Evolutionary conservation across 352 stramenopile genomes (phyloP), one percentile per base, ranked within the genome.

Genomic region (Phytopythium chamaehyphon): DNA sequence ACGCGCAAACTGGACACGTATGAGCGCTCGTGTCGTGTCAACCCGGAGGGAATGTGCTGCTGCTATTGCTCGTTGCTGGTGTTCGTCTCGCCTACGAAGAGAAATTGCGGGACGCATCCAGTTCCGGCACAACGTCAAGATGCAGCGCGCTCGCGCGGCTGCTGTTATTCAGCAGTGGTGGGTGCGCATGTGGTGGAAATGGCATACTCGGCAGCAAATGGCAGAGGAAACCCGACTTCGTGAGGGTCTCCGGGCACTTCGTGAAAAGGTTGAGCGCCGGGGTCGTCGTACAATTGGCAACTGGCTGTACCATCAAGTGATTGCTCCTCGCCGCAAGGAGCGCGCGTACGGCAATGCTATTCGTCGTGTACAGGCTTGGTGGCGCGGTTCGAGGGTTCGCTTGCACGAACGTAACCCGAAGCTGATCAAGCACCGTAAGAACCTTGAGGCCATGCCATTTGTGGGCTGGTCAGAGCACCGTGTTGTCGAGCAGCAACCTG

Each of bases 301-400:
- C 12, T 74, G 68, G 60, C 47, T 79, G n/a, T 49, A 58, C 39
- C 31, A 55, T 24, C 38, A 57, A 9, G 61, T 67, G 35, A 56
- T 74, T 14, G 24, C 57, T 23, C 68, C 68, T 3, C 59, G 54
- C 16, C 66, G 62, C 9, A 36, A 71, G 21, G 56, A 56, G 23
- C 42, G 45, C 11, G 28, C 44, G 6, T 50, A 50, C n/a, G 44
- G 22, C 35, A 62, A 73, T 37, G 45, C 54, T 9, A 51, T 59
- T 9, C 46, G 62, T 7, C 40, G 57, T 2, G 23, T 93, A 0
- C 83, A 93, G 48, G 62, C 76, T 0, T 91, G 77, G 80, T 93
- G 80, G 76, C 73, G 83, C 37, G 83, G 83, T 12, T 74, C 68
- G 45, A 39, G 76, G 3, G 74, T 91, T 16, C 80, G 83, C 11